Percentiles rank a stretch among this genome's conserved stretches.
Conservation (phyloP, 176 grass and related monocot genomes). For the Cenchrus fungigraminus region DNA sequence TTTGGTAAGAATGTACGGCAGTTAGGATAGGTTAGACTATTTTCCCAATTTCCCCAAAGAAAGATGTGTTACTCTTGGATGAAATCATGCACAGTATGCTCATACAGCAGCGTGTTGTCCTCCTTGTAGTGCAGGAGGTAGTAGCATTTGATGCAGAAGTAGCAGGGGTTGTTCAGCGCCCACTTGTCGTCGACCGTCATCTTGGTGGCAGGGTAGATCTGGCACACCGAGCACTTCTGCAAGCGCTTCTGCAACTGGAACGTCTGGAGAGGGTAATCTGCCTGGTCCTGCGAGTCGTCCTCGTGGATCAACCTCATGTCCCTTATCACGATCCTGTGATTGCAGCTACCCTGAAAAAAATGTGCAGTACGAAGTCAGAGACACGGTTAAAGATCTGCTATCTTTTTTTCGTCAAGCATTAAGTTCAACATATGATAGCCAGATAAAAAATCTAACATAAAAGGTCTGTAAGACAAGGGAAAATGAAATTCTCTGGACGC, state of each 20-base stretch:
- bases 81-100: conserved; percentile 77
- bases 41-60: neutral
- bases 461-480: neutral
- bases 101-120: conserved; percentile 75
- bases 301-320: conserved; percentile 87
- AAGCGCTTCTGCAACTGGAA: conserved; percentile 71
- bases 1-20: neutral
- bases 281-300: conserved; percentile 71
- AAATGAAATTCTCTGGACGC: neutral
- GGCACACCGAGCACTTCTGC: conserved; percentile 86
- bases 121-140: conserved; percentile 96
- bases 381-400: neutral
- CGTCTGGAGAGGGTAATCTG: conserved; percentile 74
- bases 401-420: neutral
- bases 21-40: neutral
- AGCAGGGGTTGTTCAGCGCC: conserved; percentile 82
- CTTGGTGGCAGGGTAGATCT: conserved; percentile 78
- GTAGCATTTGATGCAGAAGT: conserved; percentile 96
- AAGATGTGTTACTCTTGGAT: conserved; percentile 52
- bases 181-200: conserved; percentile 92
- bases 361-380: neutral
- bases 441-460: neutral
- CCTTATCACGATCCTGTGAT: conserved; percentile 76
- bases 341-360: conserved; percentile 87
- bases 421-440: neutral